Conservation (phyloP, 2,329 filamentous ascomycete genomes). For the Hymenoscyphus albidus region DNA sequence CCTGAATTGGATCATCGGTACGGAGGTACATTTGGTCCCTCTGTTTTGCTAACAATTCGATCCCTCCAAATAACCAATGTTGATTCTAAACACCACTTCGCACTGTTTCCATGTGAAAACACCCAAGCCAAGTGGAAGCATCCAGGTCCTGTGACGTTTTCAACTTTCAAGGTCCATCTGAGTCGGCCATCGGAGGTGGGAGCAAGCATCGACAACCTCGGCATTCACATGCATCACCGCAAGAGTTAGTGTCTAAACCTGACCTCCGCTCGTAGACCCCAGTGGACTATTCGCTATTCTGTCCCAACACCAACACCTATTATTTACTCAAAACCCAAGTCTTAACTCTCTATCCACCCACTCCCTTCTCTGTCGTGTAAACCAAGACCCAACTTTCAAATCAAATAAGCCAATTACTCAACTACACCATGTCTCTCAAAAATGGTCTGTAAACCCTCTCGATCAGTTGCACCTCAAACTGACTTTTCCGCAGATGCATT, state of each 20-base stretch:
- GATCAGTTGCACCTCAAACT: conserved; percentile 7
- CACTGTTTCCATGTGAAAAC: neutral
- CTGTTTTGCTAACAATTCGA: neutral
- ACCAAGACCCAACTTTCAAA: neutral
- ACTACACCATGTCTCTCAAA: conserved; percentile 64
- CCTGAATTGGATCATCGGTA: neutral
- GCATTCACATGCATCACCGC: neutral
- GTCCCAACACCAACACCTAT: neutral
- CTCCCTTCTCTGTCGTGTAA: neutral
- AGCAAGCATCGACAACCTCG: neutral
- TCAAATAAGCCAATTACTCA: neutral
- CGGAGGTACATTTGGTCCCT: no score
- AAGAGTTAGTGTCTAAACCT: neutral
- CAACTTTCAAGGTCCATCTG: neutral
- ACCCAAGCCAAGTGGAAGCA: neutral
- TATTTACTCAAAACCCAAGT: neutral
- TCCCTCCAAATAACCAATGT: neutral
- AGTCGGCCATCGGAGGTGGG: neutral
- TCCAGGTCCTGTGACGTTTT: neutral
- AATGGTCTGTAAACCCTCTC: conserved; percentile 51
- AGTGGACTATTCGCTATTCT: neutral
- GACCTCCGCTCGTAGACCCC: neutral
- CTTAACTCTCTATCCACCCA: neutral
- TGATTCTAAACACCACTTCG: neutral
- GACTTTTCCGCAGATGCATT: conserved; percentile 60